phyloP scores from a whole-genome alignment of 2,329 filamentous ascomycete genomes.

The Fusarium sp. region DNA sequence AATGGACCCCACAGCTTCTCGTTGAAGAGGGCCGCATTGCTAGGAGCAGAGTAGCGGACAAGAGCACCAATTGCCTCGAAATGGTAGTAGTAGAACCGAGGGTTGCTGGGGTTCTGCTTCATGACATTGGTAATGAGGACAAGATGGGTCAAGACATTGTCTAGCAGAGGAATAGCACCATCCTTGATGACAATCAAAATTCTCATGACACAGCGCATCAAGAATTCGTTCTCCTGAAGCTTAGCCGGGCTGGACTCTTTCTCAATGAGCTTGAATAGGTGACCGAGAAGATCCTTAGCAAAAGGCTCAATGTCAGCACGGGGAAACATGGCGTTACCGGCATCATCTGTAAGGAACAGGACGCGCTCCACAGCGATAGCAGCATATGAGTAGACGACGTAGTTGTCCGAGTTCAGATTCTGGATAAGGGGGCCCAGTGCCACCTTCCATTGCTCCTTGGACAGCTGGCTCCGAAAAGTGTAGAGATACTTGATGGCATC shows the following conservation, averaged over 20 bases:
- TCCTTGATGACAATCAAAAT: constrained; percentile 95
- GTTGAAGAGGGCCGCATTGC: constrained; percentile 80
- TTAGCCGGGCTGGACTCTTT: constrained; percentile 88
- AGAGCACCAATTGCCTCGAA: constrained; percentile 95
- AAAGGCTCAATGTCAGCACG: constrained; percentile 83
- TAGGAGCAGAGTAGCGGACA: constrained; percentile 75
- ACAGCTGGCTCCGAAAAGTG: constrained; percentile 94
- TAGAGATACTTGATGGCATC: constrained; percentile 99
- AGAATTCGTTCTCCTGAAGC: constrained; percentile 97
- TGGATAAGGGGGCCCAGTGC: constrained; percentile 92
- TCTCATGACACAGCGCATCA: constrained; percentile 99
- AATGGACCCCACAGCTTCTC: constrained; percentile 86
- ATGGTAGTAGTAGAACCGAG: constrained; percentile 97
- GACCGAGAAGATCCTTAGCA: constrained; percentile 86
- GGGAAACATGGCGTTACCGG: constrained; percentile 82
- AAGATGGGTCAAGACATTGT: constrained; percentile 85
- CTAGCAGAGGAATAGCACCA: constrained; percentile 78
- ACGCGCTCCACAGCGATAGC: constrained; percentile 96
- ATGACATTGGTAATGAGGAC: constrained; percentile 93
- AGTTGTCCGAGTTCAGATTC: constrained; percentile 89
- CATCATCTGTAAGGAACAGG: constrained; percentile 83
- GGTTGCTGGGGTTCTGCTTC: constrained; percentile 95
- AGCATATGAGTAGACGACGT: constrained; percentile 97
- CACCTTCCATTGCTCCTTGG: constrained; percentile 89
- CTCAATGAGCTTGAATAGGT: constrained; percentile 92